These are phyloP conservation scores for Lactarius tabidus DNA, from an alignment of 768 basidiomycete genomes.

Conservation along the genomic window DNA sequence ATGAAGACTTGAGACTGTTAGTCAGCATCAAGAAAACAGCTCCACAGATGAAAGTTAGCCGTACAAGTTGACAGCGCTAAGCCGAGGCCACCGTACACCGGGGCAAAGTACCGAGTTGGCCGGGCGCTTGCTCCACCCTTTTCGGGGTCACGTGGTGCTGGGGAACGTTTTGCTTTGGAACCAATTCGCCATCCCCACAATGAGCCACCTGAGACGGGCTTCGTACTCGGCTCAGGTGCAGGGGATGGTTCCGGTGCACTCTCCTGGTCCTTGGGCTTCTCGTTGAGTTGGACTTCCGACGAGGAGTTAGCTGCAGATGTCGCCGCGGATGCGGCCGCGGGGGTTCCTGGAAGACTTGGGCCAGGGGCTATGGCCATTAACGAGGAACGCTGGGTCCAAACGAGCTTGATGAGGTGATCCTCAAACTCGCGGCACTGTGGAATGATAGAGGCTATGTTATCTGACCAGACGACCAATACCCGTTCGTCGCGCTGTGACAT, in stretches of 20 bases:
- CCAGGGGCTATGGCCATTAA: background rate
- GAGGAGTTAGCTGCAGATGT: constrained; percentile 45
- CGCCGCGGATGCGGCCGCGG: constrained; percentile 42
- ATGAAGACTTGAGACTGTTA: constrained; percentile 53
- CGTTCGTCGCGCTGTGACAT: constrained; percentile 69
- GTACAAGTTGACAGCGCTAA: constrained; percentile 62
- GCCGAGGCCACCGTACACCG: constrained; percentile 68
- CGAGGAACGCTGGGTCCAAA: constrained; percentile 51
- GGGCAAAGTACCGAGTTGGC: constrained; percentile 58
- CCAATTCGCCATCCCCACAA: constrained; percentile 29
- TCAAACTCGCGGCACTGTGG: constrained; percentile 71
- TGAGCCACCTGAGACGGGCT: constrained; percentile 23
- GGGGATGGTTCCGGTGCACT: background rate
- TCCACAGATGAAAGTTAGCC: constrained; percentile 25
- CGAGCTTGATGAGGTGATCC: constrained; percentile 72
- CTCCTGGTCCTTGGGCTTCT: constrained; percentile 37
- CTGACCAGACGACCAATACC: constrained; percentile 81
- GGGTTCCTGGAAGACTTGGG: constrained; percentile 37
- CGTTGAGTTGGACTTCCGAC: constrained; percentile 54
- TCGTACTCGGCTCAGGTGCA: constrained; percentile 4
- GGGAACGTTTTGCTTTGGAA: constrained; percentile 31
- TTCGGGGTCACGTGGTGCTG: constrained; percentile 43
- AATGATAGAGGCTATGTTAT: constrained; percentile 76
- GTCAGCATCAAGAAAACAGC: background rate
- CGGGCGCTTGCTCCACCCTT: constrained; percentile 37